Evolutionary conservation across 78 protist species (phyloP), one percentile per base, ranked within the genome.

Genomic region (Carpediemonas membranifera): DNA sequence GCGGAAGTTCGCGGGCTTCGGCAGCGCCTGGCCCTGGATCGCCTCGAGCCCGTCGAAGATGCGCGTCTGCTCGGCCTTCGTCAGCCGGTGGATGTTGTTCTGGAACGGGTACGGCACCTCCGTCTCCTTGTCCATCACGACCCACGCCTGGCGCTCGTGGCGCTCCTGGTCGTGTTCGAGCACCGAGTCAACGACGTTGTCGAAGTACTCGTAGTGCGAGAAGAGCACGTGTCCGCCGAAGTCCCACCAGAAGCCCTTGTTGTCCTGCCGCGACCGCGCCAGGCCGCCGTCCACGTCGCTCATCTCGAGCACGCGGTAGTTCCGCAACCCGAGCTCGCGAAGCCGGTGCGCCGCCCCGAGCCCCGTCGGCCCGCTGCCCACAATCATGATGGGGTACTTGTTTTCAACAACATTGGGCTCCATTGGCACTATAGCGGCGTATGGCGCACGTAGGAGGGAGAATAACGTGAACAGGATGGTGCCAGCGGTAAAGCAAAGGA

Each of bases 161-260:
- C 35, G 18, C 11, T 30, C 35, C 73, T 43, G 34, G 30, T 57
- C 43, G 30, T 2, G n/a, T 14, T 16, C 43, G 18, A 37, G 56
- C 5, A 41, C 47, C 47, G 47, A 13, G 67, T 61, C 67, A 16
- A 61, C 56, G 21, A 61, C 56, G 36, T 36, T 41, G 54, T 66
- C 73, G 63, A 66, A 66, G 55, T 54, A 66, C 7, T n/a, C 63
- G 5, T 33, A 66, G 63, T 66, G 73, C 7, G 73, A 66, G 54
- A 66, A 66, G 63, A 66, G 39, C 47, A 59, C 60, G 54, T 66
- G 73, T 36, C 34, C 73, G 27, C 73, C 73, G n/a, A 66, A 31
- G 53, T 66, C 73, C 73, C 73, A 66, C 15, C 37, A 0, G 44
- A 66, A 66, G 39, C 33, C 31, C 56, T 54, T n/a, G 35, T 55